A percentile compares a stretch with the other conserved stretches of the same genome.
Conservation (phyloP, 2,329 filamentous ascomycete genomes). For the Volutella citrinella region DNA sequence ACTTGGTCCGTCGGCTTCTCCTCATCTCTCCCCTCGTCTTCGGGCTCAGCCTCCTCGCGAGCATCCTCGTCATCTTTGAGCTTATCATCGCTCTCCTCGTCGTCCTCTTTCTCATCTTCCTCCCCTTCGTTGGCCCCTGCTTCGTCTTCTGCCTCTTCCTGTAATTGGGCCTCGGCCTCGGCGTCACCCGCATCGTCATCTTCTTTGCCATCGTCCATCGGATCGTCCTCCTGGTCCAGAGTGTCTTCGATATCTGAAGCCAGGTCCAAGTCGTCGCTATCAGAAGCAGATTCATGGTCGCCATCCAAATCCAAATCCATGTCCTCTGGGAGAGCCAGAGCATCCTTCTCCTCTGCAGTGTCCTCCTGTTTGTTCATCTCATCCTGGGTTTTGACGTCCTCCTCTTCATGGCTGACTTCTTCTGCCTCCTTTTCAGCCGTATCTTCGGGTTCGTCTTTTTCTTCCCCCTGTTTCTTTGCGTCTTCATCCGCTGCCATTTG, state of each 20-base stretch:
- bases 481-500: constrained; percentile 59
- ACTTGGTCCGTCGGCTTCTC: constrained; percentile 46
- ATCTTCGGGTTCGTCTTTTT: constrained; percentile 42
- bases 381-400: constrained; percentile 53
- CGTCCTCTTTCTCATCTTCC: constrained; percentile 33
- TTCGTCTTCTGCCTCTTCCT: constrained; percentile 33
- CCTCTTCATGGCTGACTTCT: constrained; percentile 60
- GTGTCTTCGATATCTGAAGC: constrained; percentile 51
- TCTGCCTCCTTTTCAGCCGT: constrained; percentile 42
- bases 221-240: constrained; percentile 35
- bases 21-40: constrained; percentile 53
- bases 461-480: constrained; percentile 44
- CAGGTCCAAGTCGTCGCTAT: constrained; percentile 57
- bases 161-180: constrained; percentile 35
- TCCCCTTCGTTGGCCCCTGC: constrained; percentile 55
- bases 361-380: constrained; percentile 64
- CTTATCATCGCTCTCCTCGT: constrained; percentile 48
- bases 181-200: constrained; percentile 38
- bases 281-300: constrained; percentile 55
- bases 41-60: constrained; percentile 40
- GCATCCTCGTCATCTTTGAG: constrained; percentile 39
- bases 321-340: constrained; percentile 81
- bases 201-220: constrained; percentile 35
- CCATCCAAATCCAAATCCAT: constrained; percentile 82
- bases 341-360: constrained; percentile 77